Conservation (phyloP, 345 rosid genomes). For the Raphanus raphanistrum region DNA sequence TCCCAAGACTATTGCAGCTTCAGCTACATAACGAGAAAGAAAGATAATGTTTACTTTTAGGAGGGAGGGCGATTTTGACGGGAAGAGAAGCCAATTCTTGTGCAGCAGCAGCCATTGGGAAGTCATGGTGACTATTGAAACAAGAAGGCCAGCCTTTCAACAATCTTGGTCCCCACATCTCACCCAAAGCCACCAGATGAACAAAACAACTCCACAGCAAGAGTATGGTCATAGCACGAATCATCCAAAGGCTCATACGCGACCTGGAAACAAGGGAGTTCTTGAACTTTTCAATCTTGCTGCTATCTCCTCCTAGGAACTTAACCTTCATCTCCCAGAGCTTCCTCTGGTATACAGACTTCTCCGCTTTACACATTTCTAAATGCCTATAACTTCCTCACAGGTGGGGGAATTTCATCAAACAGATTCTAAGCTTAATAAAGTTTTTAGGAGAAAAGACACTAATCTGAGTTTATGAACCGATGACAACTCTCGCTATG, state of each 20-base stretch:
- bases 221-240: constrained; percentile 83
- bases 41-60: constrained; percentile 53
- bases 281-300: constrained; percentile 55
- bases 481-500: background rate
- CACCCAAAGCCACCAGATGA: constrained; percentile 85
- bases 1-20: background rate
- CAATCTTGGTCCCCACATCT: constrained; percentile 83
- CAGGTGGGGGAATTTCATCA: constrained; percentile 11
- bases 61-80: constrained; percentile 58
- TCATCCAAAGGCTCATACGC: constrained; percentile 82
- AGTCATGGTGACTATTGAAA: constrained; percentile 44
- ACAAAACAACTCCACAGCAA: constrained; percentile 95
- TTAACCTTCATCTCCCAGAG: constrained; percentile 48
- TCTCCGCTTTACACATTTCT: constrained; percentile 38
- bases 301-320: constrained; percentile 43
- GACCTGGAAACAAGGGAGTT: constrained; percentile 44
- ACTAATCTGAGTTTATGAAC: background rate
- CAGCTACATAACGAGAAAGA: background rate
- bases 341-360: constrained; percentile 34
- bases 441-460: background rate
- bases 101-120: constrained; percentile 16
- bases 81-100: constrained; percentile 44
- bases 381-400: background rate
- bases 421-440: background rate
- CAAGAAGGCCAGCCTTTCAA: constrained; percentile 92